Conservation (phyloP, 306 rosid genomes). For the Rosa lucieae region DNA sequence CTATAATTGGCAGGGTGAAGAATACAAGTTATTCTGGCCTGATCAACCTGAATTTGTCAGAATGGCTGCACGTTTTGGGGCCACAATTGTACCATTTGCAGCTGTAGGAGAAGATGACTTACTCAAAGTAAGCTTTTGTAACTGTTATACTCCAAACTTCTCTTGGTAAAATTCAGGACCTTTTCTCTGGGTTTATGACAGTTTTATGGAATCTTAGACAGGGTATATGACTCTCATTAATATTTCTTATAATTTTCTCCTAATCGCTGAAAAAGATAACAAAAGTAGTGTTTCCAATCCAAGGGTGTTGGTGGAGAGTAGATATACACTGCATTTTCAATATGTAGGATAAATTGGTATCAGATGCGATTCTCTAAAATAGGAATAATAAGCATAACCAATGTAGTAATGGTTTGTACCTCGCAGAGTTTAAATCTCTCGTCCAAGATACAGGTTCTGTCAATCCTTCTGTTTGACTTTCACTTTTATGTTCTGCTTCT, state of each 20-base stretch:
- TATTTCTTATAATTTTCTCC: neutral
- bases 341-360: neutral
- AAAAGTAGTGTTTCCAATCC: neutral
- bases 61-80: constrained; percentile 94
- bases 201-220: neutral
- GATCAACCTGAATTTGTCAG: constrained; percentile 86
- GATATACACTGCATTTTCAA: neutral
- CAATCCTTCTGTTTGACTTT: neutral
- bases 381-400: neutral
- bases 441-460: neutral
- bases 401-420: neutral
- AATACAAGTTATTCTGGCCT: constrained; percentile 87
- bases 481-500: neutral
- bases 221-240: neutral
- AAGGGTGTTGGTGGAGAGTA: neutral
- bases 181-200: neutral
- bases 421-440: neutral
- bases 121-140: constrained; percentile 51
- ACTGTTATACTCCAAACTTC: neutral
- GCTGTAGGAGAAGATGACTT: constrained; percentile 94
- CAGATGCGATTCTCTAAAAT: neutral
- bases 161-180: neutral
- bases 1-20: constrained; percentile 65
- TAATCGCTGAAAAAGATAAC: neutral
- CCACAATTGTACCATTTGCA: constrained; percentile 93